phyloP scores from a whole-genome alignment of 805 yeast genomes.

The Sugiyamaella chiloensis region DNA sequence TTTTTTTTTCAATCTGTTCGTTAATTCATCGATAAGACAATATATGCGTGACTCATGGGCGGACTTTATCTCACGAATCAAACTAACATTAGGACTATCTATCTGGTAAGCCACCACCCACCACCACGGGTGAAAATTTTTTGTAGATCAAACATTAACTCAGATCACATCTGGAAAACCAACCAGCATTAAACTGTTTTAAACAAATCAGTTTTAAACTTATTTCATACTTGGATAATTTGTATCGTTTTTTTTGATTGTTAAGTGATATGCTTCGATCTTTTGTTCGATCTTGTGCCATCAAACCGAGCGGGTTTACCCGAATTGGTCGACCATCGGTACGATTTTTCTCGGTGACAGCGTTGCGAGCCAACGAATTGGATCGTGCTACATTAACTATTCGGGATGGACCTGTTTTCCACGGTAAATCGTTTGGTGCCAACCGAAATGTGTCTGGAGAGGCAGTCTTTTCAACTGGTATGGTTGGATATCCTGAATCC shows the following conservation, averaged over 20 bases:
- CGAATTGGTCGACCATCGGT: neutral
- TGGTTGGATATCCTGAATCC: constrained; percentile 98
- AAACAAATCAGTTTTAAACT: no score
- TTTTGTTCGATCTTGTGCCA: no score
- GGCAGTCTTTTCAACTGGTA: constrained; percentile 95
- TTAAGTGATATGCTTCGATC: constrained; percentile 8
- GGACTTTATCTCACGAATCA: no score
- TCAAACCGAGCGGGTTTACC: neutral
- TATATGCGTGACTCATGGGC: constrained; percentile 3
- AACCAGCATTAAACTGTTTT: constrained; percentile 42
- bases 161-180: constrained; percentile 51
- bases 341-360: neutral
- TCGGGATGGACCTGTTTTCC: constrained; percentile 88
- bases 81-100: constrained; percentile 24
- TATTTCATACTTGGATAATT: no score
- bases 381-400: constrained; percentile 75
- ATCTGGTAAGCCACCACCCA: constrained; percentile 23
- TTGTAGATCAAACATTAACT: neutral
- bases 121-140: neutral
- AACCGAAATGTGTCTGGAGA: constrained; percentile 91
- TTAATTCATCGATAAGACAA: constrained; percentile 3
- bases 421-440: constrained; percentile 95
- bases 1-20: no score
- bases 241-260: neutral
- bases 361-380: constrained; percentile 11